These are phyloP conservation scores for Globisporangium rhizosaccharum DNA, from an alignment of 352 stramenopile genomes.

Conservation along the genomic window DNA sequence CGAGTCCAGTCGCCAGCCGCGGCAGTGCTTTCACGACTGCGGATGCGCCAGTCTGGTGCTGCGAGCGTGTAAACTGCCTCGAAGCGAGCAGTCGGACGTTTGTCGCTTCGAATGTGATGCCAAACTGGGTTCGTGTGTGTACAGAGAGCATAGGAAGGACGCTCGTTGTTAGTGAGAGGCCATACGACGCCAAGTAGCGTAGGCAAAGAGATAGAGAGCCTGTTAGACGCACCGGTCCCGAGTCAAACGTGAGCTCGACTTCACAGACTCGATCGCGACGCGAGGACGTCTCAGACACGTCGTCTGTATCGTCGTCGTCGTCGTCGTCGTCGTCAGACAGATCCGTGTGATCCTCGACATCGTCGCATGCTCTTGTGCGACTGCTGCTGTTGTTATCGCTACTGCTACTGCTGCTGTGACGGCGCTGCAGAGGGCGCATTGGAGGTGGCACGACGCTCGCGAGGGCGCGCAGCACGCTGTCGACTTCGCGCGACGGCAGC, in stretches of 20 bases:
- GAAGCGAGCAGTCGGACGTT: slow-evolving; percentile 57
- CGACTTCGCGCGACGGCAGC: slow-evolving; percentile 42
- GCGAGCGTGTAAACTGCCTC: slow-evolving; percentile 38
- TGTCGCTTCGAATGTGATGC: slow-evolving; percentile 75
- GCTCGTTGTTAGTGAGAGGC: background rate
- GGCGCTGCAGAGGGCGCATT: slow-evolving; percentile 10
- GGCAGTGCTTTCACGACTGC: slow-evolving; percentile 69
- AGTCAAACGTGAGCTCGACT: slow-evolving; percentile 63
- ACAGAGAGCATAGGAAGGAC: background rate
- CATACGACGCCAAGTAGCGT: background rate
- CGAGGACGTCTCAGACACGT: background rate
- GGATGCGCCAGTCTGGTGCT: slow-evolving; percentile 29
- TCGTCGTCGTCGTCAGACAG: background rate
- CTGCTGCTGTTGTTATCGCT: background rate
- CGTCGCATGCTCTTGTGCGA: background rate
- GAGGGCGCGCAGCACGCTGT: slow-evolving; percentile 26
- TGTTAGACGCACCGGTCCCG: slow-evolving; percentile 42
- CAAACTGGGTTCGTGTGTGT: slow-evolving; percentile 27
- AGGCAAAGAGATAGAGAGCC: background rate
- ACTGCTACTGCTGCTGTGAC: background rate
- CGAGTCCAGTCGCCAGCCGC: slow-evolving; percentile 45
- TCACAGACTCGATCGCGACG: slow-evolving; percentile 18
- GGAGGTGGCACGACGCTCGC: slow-evolving; percentile 39
- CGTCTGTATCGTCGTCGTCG: slow-evolving; percentile 6
- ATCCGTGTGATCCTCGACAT: background rate